A percentile compares a stretch with the other conserved stretches of the same genome.
Conservation (phyloP, 1,284 basidiomycete genomes). For the Leccinum solheimii region DNA sequence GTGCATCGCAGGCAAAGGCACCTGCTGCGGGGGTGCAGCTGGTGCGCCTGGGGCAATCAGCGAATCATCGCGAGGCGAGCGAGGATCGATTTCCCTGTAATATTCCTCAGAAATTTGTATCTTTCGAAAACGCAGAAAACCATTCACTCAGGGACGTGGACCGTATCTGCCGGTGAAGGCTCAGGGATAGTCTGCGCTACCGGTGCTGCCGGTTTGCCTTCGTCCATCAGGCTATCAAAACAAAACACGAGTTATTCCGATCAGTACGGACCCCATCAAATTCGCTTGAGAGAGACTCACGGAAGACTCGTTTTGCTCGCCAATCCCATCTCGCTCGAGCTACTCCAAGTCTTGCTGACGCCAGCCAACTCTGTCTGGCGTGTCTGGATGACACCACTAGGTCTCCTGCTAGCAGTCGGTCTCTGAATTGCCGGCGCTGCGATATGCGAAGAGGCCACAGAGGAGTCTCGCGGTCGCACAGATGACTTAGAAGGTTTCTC, state of each 20-base stretch:
- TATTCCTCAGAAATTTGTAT: background rate
- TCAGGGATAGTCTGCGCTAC: conserved; percentile 12
- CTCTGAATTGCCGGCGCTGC: conserved; percentile 19
- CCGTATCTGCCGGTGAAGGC: conserved; percentile 30
- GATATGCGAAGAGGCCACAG: conserved; percentile 28
- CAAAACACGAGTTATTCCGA: background rate
- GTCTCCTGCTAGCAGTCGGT: conserved; percentile 24
- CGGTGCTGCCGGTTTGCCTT: conserved; percentile 30
- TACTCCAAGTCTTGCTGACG: conserved; percentile 35
- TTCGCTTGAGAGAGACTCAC: conserved; percentile 19
- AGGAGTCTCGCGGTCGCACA: conserved; percentile 27
- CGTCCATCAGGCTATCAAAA: conserved; percentile 32
- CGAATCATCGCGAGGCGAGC: conserved; percentile 36
- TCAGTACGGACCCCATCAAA: background rate
- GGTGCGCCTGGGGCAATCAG: conserved; percentile 20
- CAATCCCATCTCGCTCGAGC: conserved; percentile 27
- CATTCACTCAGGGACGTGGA: conserved; percentile 30
- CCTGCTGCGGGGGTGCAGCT: conserved; percentile 22
- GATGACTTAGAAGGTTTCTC: conserved; percentile 28
- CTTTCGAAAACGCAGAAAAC: conserved; percentile 1
- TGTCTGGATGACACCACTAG: conserved; percentile 25
- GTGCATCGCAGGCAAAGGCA: conserved; percentile 40
- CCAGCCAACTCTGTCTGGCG: conserved; percentile 35
- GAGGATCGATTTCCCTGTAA: conserved; percentile 33
- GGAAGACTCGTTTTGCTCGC: conserved; percentile 13